phyloP scores from a whole-genome alignment of 331 rosid genomes.

The Telfairia occidentalis region DNA sequence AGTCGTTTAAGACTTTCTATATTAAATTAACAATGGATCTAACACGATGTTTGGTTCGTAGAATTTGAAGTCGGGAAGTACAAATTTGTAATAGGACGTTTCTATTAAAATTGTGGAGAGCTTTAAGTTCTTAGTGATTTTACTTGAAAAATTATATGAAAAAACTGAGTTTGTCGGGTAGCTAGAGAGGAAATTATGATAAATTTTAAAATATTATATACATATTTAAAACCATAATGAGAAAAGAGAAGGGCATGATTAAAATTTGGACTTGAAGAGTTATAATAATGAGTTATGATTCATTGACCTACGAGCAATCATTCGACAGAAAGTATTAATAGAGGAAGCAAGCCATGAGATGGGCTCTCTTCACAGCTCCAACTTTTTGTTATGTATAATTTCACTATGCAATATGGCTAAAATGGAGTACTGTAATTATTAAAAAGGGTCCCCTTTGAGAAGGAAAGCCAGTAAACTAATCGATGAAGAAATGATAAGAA shows the following conservation, averaged over 20 bases:
- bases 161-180: neutral
- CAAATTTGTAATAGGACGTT: too few relatives aligned
- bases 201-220: neutral
- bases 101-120: too few relatives aligned
- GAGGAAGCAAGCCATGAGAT: neutral
- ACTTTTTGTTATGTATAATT: neutral
- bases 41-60: neutral
- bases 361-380: neutral
- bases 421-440: neutral
- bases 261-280: neutral
- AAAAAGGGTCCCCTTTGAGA: neutral
- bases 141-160: neutral
- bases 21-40: neutral
- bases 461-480: neutral
- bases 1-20: neutral
- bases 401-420: neutral
- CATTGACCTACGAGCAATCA: neutral
- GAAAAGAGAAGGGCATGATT: neutral
- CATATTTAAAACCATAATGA: neutral
- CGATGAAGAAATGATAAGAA: neutral
- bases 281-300: neutral
- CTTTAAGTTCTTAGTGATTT: neutral
- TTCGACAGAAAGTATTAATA: neutral
- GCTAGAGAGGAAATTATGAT: neutral
- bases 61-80: neutral